Conservation (phyloP, 2,329 filamentous ascomycete species). For the Emmonsiellopsis sp. region DNA sequence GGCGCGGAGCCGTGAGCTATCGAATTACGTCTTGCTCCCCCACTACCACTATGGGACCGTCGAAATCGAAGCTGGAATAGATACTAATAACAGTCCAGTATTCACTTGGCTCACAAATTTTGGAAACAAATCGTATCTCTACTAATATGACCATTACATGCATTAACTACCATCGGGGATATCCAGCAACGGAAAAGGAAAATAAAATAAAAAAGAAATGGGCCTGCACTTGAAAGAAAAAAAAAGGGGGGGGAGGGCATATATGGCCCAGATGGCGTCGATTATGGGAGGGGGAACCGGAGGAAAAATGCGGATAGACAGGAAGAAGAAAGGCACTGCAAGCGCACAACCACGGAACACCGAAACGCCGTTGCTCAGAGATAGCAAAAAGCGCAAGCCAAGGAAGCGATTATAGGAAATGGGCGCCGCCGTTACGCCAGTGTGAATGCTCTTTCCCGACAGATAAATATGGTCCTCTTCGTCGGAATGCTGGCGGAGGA, state of each 20-base stretch:
- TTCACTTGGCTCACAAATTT: background rate
- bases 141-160: slow-evolving; percentile 6
- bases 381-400: background rate
- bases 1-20: too few species aligned
- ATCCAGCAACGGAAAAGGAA: background rate
- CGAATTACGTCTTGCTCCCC: too few species aligned
- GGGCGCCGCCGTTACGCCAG: background rate
- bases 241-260: background rate
- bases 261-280: too few species aligned
- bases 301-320: too few species aligned
- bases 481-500: background rate
- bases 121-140: slow-evolving; percentile 6
- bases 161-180: slow-evolving; percentile 1
- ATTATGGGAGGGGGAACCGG: too few species aligned
- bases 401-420: background rate
- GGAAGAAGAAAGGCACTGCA: background rate
- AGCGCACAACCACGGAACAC: background rate
- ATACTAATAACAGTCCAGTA: background rate
- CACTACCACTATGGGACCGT: too few species aligned
- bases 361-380: slow-evolving; percentile 2
- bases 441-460: background rate
- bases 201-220: background rate
- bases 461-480: background rate
- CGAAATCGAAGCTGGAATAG: too few species aligned
- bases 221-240: background rate